Conservation (phyloP, 176 grass and related monocot genomes). For the Raddia distichophylla region DNA sequence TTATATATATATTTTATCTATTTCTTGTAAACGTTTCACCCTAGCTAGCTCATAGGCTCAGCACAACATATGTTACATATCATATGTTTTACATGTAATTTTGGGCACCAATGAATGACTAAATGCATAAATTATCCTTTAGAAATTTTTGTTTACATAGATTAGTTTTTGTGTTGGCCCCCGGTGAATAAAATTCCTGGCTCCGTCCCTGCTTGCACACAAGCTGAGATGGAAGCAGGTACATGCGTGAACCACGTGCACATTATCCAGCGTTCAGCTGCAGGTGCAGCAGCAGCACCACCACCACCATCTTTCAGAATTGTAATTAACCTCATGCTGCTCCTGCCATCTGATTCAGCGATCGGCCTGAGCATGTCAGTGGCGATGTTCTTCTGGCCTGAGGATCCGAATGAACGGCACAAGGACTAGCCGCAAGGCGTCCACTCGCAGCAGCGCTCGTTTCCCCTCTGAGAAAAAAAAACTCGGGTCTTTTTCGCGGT, state of each 20-base stretch:
- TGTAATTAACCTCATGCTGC: background rate
- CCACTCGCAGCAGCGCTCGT: conserved; percentile 25
- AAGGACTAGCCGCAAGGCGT: background rate
- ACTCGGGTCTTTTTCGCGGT: conserved; percentile 33
- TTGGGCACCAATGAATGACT: too few relatives aligned
- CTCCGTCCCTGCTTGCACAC: too few relatives aligned
- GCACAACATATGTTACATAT: too few relatives aligned
- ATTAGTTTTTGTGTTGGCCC: too few relatives aligned
- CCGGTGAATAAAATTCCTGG: too few relatives aligned
- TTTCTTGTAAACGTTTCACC: too few relatives aligned
- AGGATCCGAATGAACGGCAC: background rate
- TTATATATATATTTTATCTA: too few relatives aligned
- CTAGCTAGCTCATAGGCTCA: too few relatives aligned
- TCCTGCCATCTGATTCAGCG: background rate
- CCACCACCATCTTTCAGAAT: background rate
- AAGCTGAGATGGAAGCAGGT: background rate
- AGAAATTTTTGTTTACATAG: too few relatives aligned
- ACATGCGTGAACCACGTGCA: background rate
- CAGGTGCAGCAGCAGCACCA: background rate
- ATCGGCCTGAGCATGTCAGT: conserved; percentile 10
- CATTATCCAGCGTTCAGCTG: background rate
- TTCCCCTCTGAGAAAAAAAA: background rate
- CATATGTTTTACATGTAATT: too few relatives aligned
- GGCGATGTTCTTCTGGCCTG: background rate
- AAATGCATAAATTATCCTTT: too few relatives aligned